Evolutionary conservation across 129 eudicot species (phyloP).

Genomic region (Rutidosis leptorrhynchoides): DNA sequence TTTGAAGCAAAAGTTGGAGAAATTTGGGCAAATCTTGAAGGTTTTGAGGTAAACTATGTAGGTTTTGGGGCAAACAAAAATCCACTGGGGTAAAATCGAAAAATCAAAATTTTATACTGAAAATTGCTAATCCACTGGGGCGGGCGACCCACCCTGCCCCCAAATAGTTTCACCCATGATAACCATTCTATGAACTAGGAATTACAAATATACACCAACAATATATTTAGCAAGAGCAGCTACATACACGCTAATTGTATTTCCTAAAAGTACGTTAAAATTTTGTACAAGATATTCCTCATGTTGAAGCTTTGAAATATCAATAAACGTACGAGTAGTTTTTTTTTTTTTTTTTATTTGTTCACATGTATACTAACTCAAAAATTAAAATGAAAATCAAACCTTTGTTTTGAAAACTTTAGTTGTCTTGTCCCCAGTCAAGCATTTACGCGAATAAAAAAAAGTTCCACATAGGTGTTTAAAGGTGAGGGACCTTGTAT

Average conservation of each 20-base stretch:
- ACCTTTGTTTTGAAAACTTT: constrained; percentile 21
- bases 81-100: too few species aligned
- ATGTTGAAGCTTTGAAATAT: constrained; percentile 44
- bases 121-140: too few species aligned
- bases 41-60: too few species aligned
- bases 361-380: constrained; percentile 25
- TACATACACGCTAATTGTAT: background rate
- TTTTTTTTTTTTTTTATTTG: constrained; percentile 13
- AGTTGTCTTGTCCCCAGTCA: constrained; percentile 18
- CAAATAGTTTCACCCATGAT: too few species aligned
- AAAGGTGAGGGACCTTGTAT: background rate
- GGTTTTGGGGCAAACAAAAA: too few species aligned
- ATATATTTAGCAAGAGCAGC: constrained; percentile 8
- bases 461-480: background rate
- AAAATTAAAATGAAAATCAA: constrained; percentile 20
- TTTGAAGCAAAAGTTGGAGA: too few species aligned
- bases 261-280: constrained; percentile 1
- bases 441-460: background rate
- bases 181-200: too few species aligned
- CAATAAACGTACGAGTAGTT: constrained; percentile 22
- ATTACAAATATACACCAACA: too few species aligned
- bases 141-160: too few species aligned
- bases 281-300: constrained; percentile 20
- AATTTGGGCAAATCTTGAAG: too few species aligned
- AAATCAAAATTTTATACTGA: too few species aligned